Base-by-base conservation (phyloP, 73 alveolate species). In the Effrenium voratum region DNA sequence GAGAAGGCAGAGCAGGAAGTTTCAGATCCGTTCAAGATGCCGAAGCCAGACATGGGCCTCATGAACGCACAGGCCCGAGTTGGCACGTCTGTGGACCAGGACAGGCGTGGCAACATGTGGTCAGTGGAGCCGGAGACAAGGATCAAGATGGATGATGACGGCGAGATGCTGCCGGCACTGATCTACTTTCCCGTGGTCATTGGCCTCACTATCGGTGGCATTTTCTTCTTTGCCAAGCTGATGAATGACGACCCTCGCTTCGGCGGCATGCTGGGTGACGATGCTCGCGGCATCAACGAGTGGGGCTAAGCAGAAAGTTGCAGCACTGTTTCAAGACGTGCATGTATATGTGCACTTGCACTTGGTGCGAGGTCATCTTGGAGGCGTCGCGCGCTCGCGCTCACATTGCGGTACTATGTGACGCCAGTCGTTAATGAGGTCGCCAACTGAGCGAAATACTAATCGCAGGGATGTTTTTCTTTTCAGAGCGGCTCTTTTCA, bases 301-400 rank as follows among this genome's bases (percentile, higher is more conserved):
- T 87, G 95, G 95, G 95, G 95, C 95, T 87, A 87, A 43, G 95
- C 49, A n/a, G n/a, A n/a, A n/a, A n/a, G n/a, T n/a, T n/a, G n/a
- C n/a, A n/a, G n/a, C n/a, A n/a, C n/a, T n/a, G n/a, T n/a, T n/a
- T n/a, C n/a, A n/a, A n/a, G n/a, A n/a, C n/a, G n/a, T n/a, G n/a
- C n/a, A n/a, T n/a, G n/a, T n/a, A n/a, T n/a, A n/a, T n/a, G n/a
- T n/a, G n/a, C n/a, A n/a, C n/a, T n/a, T n/a, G n/a, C n/a, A n/a
- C n/a, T n/a, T n/a, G n/a, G n/a, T n/a, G n/a, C n/a, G n/a, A n/a
- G n/a, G n/a, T n/a, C n/a, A n/a, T n/a, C n/a, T n/a, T n/a, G n/a
- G n/a, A n/a, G n/a, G n/a, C n/a, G n/a, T n/a, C n/a, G n/a, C n/a
- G n/a, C n/a, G n/a, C n/a, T n/a, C n/a, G n/a, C n/a, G n/a, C n/a